phyloP scores from a whole-genome alignment of 371 early-diverging fungal genomes.

The Thermomucor indicae-seudaticae region DNA sequence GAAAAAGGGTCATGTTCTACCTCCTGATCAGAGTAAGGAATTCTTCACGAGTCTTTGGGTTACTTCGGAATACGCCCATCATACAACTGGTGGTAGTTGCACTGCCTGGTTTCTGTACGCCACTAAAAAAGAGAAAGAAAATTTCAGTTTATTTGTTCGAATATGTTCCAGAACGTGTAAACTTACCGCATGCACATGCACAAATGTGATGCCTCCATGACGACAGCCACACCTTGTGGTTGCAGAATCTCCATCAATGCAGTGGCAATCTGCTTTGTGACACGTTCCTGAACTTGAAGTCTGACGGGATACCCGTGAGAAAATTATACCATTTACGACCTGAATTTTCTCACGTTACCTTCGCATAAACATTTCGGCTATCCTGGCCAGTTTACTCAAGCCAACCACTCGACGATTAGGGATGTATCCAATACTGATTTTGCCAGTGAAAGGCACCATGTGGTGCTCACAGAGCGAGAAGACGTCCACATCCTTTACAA shows the following conservation, averaged over 20 bases:
- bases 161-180: background rate
- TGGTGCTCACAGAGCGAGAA: constrained; percentile 98
- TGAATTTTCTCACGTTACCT: constrained; percentile 26
- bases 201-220: constrained; percentile 88
- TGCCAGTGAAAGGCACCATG: constrained; percentile 96
- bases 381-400: constrained; percentile 93
- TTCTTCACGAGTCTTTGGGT: constrained; percentile 94
- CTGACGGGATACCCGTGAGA: constrained; percentile 30
- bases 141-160: background rate
- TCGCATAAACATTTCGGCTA: constrained; percentile 97
- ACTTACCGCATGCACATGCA: constrained; percentile 41
- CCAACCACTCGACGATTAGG: constrained; percentile 95
- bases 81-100: constrained; percentile 92
- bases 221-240: constrained; percentile 97
- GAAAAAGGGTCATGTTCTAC: too few species aligned
- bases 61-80: constrained; percentile 91
- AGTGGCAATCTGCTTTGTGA: constrained; percentile 95
- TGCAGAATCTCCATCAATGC: constrained; percentile 87
- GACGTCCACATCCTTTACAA: constrained; percentile 93
- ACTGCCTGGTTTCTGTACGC: constrained; percentile 83
- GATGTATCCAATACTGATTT: constrained; percentile 95
- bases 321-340: background rate
- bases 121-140: constrained; percentile 21
- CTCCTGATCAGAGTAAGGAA: constrained; percentile 77
- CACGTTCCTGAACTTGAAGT: constrained; percentile 96